phyloP scores from a whole-genome alignment of 2,329 filamentous ascomycete species.

The Clarireedia hainanense region DNA sequence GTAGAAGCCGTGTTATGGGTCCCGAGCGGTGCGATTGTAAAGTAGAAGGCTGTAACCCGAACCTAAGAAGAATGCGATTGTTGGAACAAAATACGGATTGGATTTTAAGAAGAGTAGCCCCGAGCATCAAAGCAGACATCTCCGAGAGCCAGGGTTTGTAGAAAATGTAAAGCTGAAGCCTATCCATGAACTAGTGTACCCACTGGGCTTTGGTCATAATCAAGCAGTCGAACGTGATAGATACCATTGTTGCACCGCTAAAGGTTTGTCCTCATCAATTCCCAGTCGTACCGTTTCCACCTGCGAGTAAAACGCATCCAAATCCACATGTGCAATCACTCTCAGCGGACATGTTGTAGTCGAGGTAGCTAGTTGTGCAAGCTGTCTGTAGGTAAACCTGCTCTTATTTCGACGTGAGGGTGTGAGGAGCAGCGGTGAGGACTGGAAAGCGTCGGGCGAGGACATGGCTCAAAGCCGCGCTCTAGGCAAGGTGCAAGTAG shows the following conservation, averaged over 20 bases:
- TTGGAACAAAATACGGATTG: too few species aligned
- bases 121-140: too few species aligned
- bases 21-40: too few species aligned
- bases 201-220: neutral
- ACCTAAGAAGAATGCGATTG: too few species aligned
- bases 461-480: constrained; percentile 30
- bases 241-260: constrained; percentile 90
- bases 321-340: constrained; percentile 83
- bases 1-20: too few species aligned
- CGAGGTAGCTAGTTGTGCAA: constrained; percentile 66
- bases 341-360: constrained; percentile 70
- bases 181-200: neutral
- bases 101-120: too few species aligned
- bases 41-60: too few species aligned
- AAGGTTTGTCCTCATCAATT: constrained; percentile 64
- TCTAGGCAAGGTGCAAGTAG: neutral
- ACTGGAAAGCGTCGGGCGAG: constrained; percentile 39
- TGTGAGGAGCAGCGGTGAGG: constrained; percentile 32
- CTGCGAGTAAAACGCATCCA: constrained; percentile 97
- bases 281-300: constrained; percentile 87
- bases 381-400: constrained; percentile 76
- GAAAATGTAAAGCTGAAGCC: too few species aligned
- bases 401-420: constrained; percentile 40
- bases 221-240: neutral
- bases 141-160: too few species aligned